Evolutionary conservation across 164 flowering plant species (phyloP), one percentile per base, ranked within the genome.

Genomic region (Santalum album): DNA sequence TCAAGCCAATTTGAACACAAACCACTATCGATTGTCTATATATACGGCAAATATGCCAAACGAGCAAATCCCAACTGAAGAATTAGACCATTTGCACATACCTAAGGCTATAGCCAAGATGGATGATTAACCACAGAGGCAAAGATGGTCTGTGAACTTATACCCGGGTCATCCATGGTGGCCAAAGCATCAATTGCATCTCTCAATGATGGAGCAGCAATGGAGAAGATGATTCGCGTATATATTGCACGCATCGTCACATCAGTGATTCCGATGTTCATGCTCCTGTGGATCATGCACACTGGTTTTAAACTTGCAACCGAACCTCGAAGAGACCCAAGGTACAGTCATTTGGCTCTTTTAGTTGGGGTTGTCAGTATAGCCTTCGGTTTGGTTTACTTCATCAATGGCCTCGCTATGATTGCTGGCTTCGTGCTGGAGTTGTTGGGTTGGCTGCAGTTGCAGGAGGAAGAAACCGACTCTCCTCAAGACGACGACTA

Each of bases 391-490:
- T 12, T 57, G 21, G 1, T 53, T n/a, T 52, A 51, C 50, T 23
- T 59, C 22, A 51, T 63, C 21, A 22, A 65, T 14, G 72, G 65
- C 43, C 11, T 61, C 12, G 59, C 65, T 29, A 55, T 72, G 38
- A 35, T 72, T 18, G 67, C 60, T 15, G 65, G 59, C 57, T 40
- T 68, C 36, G 56, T 58, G 6, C 47, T 72, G 5, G 65, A 55
- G 9, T 20, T 58, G 29, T 49, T 57, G 22, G 53, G 45, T 1
- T 58, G 50, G 51, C 23, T 60, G 54, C 63, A 23, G 34, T 29
- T 29, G 34, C 21, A 18, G 35, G 60, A 54, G 2, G 34, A 55
- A 23, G 57, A 57, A 38, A 27, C 35, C 19, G 48, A 17, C 20
- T 25, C 9, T 0, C 34, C 24, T 26, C 44, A 48, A 66, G 70